phyloP scores from a whole-genome alignment of 768 basidiomycete genomes.

The Aureoboletus auriporus region DNA sequence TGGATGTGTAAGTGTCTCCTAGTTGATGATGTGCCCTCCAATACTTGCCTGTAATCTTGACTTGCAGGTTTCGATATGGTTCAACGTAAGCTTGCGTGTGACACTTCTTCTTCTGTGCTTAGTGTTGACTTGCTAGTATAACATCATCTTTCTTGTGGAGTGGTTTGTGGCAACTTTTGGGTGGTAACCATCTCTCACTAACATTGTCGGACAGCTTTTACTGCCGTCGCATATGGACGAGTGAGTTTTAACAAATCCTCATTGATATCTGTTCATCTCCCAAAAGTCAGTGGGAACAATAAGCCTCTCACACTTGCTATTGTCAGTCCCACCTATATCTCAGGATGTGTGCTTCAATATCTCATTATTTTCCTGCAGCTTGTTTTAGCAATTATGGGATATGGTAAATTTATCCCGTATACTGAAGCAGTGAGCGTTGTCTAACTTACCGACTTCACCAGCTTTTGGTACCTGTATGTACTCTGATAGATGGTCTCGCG shows the following conservation, averaged over 20 bases:
- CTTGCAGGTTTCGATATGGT: background rate
- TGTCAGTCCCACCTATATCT: conserved; percentile 4
- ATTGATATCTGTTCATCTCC: background rate
- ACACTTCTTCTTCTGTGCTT: background rate
- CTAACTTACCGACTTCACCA: conserved; percentile 1
- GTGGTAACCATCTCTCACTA: background rate
- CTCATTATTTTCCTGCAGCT: conserved; percentile 4
- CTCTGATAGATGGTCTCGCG: background rate
- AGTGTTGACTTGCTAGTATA: background rate
- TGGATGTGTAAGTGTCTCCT: background rate
- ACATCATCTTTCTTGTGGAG: conserved; percentile 1
- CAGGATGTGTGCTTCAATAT: background rate
- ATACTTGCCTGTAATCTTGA: background rate
- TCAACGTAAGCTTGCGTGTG: background rate
- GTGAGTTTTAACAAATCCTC: background rate
- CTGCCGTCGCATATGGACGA: conserved; percentile 11
- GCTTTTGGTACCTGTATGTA: conserved; percentile 9
- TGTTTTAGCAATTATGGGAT: background rate
- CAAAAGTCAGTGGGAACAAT: conserved; percentile 15
- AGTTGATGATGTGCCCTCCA: background rate
- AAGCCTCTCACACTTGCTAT: conserved; percentile 6
- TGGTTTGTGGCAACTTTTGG: background rate
- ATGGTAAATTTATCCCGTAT: background rate
- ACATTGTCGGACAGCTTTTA: conserved; percentile 6
- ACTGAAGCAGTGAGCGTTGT: background rate